A percentile compares a stretch with the other conserved stretches of the same genome.
These are phyloP conservation scores for Cystofilobasidium capitatum DNA, from an alignment of 768 basidiomycete genomes.

Conservation along the genomic window DNA sequence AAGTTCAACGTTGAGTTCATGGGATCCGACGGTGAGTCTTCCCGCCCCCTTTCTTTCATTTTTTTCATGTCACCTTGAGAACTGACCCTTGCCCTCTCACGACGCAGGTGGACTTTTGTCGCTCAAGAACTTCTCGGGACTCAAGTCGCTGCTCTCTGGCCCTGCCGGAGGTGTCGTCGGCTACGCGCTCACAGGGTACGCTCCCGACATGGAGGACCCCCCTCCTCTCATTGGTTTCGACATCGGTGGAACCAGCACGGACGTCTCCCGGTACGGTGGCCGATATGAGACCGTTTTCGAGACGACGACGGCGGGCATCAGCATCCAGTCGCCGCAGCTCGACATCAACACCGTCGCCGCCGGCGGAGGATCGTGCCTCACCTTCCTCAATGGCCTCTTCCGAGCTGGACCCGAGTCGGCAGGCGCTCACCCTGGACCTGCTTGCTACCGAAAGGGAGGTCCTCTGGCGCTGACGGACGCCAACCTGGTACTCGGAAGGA, in stretches of 20 bases:
- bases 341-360: constrained; percentile 26
- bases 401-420: constrained; percentile 30
- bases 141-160: constrained; percentile 30
- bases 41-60: neutral
- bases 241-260: constrained; percentile 28
- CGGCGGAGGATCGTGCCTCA: constrained; percentile 31
- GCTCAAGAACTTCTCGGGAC: constrained; percentile 27
- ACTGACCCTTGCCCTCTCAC: neutral
- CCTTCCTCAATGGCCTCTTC: constrained; percentile 31
- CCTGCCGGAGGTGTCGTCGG: constrained; percentile 34
- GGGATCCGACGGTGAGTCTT: constrained; percentile 12
- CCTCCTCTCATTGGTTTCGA: constrained; percentile 32
- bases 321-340: constrained; percentile 18
- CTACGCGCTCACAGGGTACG: constrained; percentile 12
- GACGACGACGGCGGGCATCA: constrained; percentile 23
- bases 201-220: neutral
- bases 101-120: neutral
- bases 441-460: constrained; percentile 32
- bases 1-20: constrained; percentile 21
- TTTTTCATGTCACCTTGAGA: too few relatives aligned
- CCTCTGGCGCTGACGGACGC: constrained; percentile 35
- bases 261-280: constrained; percentile 32
- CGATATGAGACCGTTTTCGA: constrained; percentile 27
- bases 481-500: constrained; percentile 33
- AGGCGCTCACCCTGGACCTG: constrained; percentile 28